These are phyloP conservation scores for Laguncularia racemosa DNA, from an alignment of 345 rosid genomes.

Conservation along the genomic window DNA sequence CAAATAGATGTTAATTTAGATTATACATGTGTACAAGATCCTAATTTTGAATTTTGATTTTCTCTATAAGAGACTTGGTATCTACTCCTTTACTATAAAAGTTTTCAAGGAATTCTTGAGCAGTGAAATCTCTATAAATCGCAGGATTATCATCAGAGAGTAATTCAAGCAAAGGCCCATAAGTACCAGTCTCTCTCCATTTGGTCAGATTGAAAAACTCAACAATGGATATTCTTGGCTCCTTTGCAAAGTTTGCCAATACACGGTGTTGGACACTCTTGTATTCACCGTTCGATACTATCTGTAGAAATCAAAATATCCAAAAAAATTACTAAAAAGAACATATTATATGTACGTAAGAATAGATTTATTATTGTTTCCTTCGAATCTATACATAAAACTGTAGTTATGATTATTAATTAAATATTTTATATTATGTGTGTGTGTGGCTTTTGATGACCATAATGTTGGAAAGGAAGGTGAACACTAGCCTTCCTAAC, in stretches of 20 bases:
- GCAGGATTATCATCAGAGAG: constrained; percentile 18
- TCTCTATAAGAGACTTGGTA: constrained; percentile 20
- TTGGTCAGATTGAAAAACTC: constrained; percentile 16
- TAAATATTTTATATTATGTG: too few species aligned
- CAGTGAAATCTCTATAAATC: constrained; percentile 17
- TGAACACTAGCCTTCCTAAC: too few species aligned
- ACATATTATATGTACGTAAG: not conserved
- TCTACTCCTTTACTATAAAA: constrained; percentile 21
- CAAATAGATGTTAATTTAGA: too few species aligned
- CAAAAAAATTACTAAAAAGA: not conserved
- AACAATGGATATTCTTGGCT: constrained; percentile 20
- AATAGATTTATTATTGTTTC: too few species aligned
- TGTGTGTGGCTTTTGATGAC: too few species aligned
- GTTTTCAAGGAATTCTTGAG: constrained; percentile 9
- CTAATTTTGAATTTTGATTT: not conserved
- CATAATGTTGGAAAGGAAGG: too few species aligned
- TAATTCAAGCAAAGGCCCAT: constrained; percentile 29
- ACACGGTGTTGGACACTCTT: constrained; percentile 30
- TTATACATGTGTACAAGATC: too few species aligned
- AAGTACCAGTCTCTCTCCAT: constrained; percentile 16
- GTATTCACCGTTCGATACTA: constrained; percentile 28
- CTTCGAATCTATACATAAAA: too few species aligned
- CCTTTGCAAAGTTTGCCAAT: constrained; percentile 16
- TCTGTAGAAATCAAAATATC: constrained; percentile 6
- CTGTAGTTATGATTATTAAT: too few species aligned